Percentiles rank a stretch among this genome's conserved stretches.
phyloP scores from a whole-genome alignment of 108 stramenopile species.

The Stephanodiscus minutulus region DNA sequence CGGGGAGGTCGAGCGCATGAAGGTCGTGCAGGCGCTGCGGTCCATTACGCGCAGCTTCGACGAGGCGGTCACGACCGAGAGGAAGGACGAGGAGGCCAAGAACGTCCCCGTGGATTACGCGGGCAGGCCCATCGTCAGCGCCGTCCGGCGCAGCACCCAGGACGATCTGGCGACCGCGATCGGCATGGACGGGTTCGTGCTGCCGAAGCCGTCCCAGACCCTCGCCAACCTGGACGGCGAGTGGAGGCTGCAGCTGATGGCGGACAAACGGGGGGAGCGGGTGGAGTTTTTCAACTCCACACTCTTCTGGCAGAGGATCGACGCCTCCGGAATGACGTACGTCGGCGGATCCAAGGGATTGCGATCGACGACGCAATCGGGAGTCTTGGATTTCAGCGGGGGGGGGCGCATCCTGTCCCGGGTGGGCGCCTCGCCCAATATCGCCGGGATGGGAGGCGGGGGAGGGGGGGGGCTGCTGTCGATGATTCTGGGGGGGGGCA shows the following conservation, averaged over 20 bases:
- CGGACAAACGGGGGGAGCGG: constrained; percentile 81
- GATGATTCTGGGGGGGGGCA: constrained; percentile 43
- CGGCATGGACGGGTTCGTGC: constrained; percentile 62
- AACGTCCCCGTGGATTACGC: constrained; percentile 46
- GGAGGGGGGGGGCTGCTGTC: constrained; percentile 44
- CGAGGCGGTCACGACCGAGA: constrained; percentile 59
- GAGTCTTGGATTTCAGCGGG: constrained; percentile 54
- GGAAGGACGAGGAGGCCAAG: constrained; percentile 39
- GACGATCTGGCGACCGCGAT: constrained; percentile 31
- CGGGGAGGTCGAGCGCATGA: constrained; percentile 62
- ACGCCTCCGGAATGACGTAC: constrained; percentile 55
- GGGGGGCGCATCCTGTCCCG: constrained; percentile 56
- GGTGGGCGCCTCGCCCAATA: constrained; percentile 31
- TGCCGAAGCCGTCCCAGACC: constrained; percentile 63
- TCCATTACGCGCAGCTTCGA: constrained; percentile 70
- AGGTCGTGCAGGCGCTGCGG: constrained; percentile 73
- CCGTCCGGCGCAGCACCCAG: constrained; percentile 12
- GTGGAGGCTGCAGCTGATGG: constrained; percentile 83
- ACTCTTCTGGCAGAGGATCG: constrained; percentile 61
- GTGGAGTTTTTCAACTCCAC: constrained; percentile 84
- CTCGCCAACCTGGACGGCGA: constrained; percentile 66
- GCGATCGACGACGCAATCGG: constrained; percentile 49
- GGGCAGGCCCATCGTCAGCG: constrained; percentile 37
- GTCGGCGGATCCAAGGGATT: constrained; percentile 57
- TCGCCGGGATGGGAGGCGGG: constrained; percentile 16